phyloP scores from a whole-genome alignment of 176 grass and related monocot species.

The Eleusine coracana region DNA sequence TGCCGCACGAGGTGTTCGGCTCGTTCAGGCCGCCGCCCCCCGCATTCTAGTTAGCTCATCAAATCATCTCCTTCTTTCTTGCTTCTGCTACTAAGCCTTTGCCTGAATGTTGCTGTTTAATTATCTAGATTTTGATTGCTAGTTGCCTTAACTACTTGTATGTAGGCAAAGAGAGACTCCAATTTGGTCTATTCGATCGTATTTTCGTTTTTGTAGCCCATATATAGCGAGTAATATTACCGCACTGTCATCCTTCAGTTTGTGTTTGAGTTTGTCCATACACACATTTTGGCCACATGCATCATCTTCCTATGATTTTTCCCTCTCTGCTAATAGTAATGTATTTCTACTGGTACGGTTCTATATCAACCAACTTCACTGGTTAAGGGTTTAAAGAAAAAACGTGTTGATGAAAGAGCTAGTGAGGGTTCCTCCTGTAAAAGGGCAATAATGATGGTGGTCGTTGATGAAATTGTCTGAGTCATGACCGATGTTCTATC shows the following conservation, averaged over 20 bases:
- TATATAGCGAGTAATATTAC: not conserved
- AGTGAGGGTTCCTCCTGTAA: not conserved
- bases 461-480: not conserved
- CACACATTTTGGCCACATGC: not conserved
- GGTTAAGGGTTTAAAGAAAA: not conserved
- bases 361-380: not conserved
- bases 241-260: not conserved
- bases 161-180: not conserved
- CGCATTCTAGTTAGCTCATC: constrained; percentile 40
- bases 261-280: not conserved
- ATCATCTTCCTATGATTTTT: not conserved
- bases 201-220: not conserved
- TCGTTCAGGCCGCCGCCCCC: constrained; percentile 57
- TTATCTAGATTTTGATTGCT: constrained; percentile 41
- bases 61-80: not conserved
- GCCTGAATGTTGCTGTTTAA: constrained; percentile 29
- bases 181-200: constrained; percentile 5
- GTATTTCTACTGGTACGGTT: not conserved
- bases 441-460: not conserved
- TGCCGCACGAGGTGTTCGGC: constrained; percentile 63
- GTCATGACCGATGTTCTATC: not conserved
- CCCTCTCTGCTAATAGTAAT: not conserved
- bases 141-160: constrained; percentile 6
- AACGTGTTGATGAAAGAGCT: not conserved
- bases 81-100: not conserved